These are phyloP conservation scores for Pseudogymnoascus sp. DNA, from an alignment of 2,329 filamentous ascomycete species.

Conservation along the genomic window DNA sequence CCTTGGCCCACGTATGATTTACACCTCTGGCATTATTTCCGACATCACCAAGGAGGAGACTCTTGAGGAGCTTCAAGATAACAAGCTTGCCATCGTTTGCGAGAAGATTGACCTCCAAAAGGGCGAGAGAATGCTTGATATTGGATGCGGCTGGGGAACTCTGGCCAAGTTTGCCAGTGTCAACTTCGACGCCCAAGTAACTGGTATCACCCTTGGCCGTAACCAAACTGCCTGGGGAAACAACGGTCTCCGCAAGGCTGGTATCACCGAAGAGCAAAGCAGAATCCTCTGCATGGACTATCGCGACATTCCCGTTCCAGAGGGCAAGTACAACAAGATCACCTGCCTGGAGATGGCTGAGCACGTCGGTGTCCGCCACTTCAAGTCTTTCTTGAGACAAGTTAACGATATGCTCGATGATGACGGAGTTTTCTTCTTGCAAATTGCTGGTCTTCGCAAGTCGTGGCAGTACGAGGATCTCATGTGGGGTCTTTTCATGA, in stretches of 20 bases:
- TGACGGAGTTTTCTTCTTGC: slow-evolving; percentile 91
- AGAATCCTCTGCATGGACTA: slow-evolving; percentile 95
- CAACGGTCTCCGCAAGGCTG: slow-evolving; percentile 72
- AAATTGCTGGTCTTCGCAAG: slow-evolving; percentile 90
- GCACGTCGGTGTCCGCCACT: slow-evolving; percentile 92
- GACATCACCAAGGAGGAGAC: slow-evolving; percentile 82
- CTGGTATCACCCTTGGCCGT: slow-evolving; percentile 86
- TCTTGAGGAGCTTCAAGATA: slow-evolving; percentile 93
- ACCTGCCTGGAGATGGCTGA: slow-evolving; percentile 98
- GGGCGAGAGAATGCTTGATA: slow-evolving; percentile 80
- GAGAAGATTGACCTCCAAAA: slow-evolving; percentile 85
- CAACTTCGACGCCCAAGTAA: slow-evolving; percentile 78
- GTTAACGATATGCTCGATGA: slow-evolving; percentile 94
- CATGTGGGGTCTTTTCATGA: slow-evolving; percentile 98
- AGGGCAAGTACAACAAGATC: slow-evolving; percentile 84
- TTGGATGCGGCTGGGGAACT: slow-evolving; percentile 97
- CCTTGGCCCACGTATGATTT: slow-evolving; percentile 96
- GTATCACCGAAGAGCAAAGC: slow-evolving; percentile 80
- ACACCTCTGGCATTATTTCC: slow-evolving; percentile 90
- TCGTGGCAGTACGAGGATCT: slow-evolving; percentile 97
- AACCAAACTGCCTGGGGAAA: slow-evolving; percentile 99
- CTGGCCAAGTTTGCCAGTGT: slow-evolving; percentile 86
- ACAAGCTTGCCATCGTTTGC: slow-evolving; percentile 91
- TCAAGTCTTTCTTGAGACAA: slow-evolving; percentile 73
- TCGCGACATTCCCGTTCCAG: slow-evolving; percentile 78